Evolutionary conservation across 257 asterid genomes (phyloP).

Genomic region (Mentha longifolia): DNA sequence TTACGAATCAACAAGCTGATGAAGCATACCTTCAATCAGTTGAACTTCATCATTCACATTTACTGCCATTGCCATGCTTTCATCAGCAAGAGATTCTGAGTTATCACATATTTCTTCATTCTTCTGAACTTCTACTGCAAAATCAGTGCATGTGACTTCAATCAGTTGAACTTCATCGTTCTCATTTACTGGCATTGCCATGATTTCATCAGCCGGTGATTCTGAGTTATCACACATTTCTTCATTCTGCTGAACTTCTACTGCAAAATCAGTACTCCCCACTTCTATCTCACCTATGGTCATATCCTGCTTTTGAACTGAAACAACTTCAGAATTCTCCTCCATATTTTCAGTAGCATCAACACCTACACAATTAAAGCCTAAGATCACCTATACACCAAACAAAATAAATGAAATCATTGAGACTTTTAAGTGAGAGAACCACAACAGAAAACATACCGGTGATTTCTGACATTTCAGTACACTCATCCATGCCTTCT

Average conservation of each 20-base stretch:
- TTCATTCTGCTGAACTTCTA: background rate
- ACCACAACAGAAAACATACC: conserved; percentile 43
- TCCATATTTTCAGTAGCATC: conserved; percentile 33
- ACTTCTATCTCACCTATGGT: background rate
- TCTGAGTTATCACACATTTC: conserved; percentile 25
- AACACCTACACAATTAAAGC: conserved; percentile 32
- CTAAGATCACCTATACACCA: background rate
- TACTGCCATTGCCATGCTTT: conserved; percentile 9
- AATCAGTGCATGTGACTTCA: conserved; percentile 9
- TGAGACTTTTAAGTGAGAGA: background rate
- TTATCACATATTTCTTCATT: conserved; percentile 18
- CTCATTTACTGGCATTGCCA: conserved; percentile 12
- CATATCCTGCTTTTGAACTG: conserved; percentile 24
- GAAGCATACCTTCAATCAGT: conserved; percentile 34
- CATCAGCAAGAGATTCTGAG: conserved; percentile 27
- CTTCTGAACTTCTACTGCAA: conserved; percentile 18
- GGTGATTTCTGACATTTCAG: conserved; percentile 35
- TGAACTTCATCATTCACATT: conserved; percentile 18
- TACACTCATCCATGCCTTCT: conserved; percentile 26
- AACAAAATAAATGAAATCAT: background rate
- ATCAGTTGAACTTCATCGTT: conserved; percentile 23
- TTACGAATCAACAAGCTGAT: background rate
- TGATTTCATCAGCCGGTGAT: conserved; percentile 20
- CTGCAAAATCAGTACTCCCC: conserved; percentile 8
- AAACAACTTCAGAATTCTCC: conserved; percentile 34